A percentile compares a stretch with the other conserved stretches of the same genome.
Conservation (phyloP, 805 yeast genomes). For the Tetrapisispora nanseiensis region DNA sequence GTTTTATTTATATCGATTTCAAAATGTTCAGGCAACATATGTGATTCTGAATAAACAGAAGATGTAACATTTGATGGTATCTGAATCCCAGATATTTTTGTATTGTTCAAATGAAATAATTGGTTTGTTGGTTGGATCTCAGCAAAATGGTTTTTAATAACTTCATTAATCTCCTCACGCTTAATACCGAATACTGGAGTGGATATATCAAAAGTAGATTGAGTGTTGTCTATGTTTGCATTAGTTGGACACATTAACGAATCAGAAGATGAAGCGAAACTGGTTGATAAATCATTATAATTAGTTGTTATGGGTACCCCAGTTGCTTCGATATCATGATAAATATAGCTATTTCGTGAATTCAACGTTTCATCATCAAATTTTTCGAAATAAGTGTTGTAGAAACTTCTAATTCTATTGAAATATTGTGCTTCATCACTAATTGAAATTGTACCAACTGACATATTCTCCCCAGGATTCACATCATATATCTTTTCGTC, state of each 20-base stretch:
- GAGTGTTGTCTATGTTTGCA: conserved; percentile 2
- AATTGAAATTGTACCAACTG: no score
- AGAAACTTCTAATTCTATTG: conserved; percentile 68
- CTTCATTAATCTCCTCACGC: no score
- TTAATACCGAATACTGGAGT: no score
- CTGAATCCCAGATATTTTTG: background rate
- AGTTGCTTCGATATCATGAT: background rate
- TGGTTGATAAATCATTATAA: background rate
- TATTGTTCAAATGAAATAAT: background rate
- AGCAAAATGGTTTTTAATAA: background rate
- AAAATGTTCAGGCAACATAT: conserved; percentile 9
- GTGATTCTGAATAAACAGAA: conserved; percentile 38
- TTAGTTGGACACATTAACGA: background rate
- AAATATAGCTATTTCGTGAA: background rate
- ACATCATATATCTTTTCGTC: no score
- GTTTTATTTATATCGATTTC: background rate
- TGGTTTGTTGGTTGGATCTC: no score
- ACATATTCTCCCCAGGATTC: background rate
- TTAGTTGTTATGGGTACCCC: background rate
- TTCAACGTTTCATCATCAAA: background rate
- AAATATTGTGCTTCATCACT: conserved; percentile 56
- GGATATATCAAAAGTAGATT: background rate
- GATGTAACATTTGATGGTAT: conserved; percentile 31
- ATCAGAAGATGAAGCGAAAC: background rate
- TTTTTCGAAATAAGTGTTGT: conserved; percentile 57